Evolutionary conservation across 257 asterid species (phyloP).

Genomic region (Lycium barbarum): DNA sequence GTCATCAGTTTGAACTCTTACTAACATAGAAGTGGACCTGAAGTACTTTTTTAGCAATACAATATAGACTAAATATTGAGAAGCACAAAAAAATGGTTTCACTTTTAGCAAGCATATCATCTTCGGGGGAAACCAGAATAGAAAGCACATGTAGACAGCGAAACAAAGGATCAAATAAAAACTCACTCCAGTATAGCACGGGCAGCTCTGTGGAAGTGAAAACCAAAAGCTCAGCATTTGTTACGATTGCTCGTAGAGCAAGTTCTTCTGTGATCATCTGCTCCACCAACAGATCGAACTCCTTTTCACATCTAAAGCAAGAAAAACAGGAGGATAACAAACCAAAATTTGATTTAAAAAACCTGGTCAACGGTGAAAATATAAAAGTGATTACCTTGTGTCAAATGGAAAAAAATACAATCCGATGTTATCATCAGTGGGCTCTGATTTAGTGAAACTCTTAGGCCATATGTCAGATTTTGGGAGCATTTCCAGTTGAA

Average conservation of each 20-base stretch:
- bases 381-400: constrained; percentile 47
- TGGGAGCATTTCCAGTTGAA: constrained; percentile 69
- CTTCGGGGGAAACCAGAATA: not conserved
- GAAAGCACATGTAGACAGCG: constrained; percentile 8
- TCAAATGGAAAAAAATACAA: constrained; percentile 73
- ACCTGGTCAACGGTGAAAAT: not conserved
- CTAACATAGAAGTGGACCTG: not conserved
- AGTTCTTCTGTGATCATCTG: constrained; percentile 59
- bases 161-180: not conserved
- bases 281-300: constrained; percentile 59
- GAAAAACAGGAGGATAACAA: constrained; percentile 25
- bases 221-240: constrained; percentile 81
- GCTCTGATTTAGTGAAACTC: constrained; percentile 56
- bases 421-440: constrained; percentile 65
- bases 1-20: constrained; percentile 13
- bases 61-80: not conserved
- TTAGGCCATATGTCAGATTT: constrained; percentile 72
- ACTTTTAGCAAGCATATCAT: not conserved
- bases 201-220: constrained; percentile 78
- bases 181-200: constrained; percentile 72
- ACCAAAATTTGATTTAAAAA: constrained; percentile 11
- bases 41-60: not conserved
- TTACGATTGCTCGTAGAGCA: constrained; percentile 59
- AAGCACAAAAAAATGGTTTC: not conserved
- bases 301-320: constrained; percentile 47